These are phyloP conservation scores for Acanthamoeba rhysodes DNA, from an alignment of 208 protist genomes.

Conservation along the genomic window DNA sequence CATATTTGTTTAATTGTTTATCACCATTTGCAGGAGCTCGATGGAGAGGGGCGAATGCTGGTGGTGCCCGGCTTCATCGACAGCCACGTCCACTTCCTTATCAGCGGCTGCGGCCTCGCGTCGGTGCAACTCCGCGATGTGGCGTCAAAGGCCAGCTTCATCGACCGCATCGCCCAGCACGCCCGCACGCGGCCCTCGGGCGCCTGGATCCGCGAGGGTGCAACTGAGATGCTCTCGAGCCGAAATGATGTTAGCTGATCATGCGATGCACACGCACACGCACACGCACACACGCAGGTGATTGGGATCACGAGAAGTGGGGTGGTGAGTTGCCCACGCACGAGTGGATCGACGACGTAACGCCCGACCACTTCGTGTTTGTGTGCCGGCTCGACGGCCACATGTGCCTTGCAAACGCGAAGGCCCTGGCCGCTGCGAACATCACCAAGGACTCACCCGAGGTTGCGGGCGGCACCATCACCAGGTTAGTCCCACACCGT, in stretches of 20 bases:
- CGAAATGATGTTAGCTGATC: no score
- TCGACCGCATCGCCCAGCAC: neutral
- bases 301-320: conserved; percentile 64
- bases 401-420: conserved; percentile 74
- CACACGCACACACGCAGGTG: neutral
- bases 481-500: neutral
- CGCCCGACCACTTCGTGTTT: conserved; percentile 30
- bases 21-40: neutral
- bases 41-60: conserved; percentile 7
- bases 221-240: no score
- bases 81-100: conserved; percentile 70
- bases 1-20: neutral
- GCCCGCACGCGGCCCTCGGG: neutral
- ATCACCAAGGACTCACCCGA: conserved; percentile 67
- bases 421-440: conserved; percentile 38
- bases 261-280: no score
- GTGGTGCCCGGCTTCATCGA: conserved; percentile 73
- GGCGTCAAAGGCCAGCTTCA: neutral
- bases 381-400: conserved; percentile 73
- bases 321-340: conserved; percentile 51
- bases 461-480: conserved; percentile 2
- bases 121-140: conserved; percentile 71
- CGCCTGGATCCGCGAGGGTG: conserved; percentile 2
- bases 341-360: conserved; percentile 72
- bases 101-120: conserved; percentile 17